Evolutionary conservation across 768 basidiomycete species (phyloP).

Genomic region (Hypholoma fasciculare): DNA sequence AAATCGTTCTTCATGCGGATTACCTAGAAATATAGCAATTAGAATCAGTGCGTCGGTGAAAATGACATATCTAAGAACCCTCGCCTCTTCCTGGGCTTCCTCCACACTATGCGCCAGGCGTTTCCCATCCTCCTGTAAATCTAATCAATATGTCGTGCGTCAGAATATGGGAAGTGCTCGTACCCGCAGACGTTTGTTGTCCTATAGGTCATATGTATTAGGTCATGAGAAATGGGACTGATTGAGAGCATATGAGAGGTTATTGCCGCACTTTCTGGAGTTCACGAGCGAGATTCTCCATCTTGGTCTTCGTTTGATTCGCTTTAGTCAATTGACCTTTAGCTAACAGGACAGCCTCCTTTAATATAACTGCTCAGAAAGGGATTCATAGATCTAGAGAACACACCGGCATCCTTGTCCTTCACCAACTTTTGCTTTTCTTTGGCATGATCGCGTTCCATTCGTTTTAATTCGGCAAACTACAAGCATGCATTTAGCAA

Average conservation of each 20-base stretch:
- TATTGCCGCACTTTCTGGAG: slow-evolving; percentile 71
- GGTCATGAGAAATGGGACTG: slow-evolving; percentile 13
- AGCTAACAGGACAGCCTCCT: slow-evolving; percentile 39
- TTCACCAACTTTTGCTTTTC: slow-evolving; percentile 90
- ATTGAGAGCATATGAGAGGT: slow-evolving; percentile 11
- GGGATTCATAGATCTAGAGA: background rate
- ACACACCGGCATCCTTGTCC: slow-evolving; percentile 85
- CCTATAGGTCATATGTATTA: slow-evolving; percentile 43
- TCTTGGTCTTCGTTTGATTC: slow-evolving; percentile 85
- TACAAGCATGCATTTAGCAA: slow-evolving; percentile 31
- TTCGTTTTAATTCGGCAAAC: slow-evolving; percentile 87
- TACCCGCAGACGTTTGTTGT: slow-evolving; percentile 87
- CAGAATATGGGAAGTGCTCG: slow-evolving; percentile 22
- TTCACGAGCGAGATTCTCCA: slow-evolving; percentile 88
- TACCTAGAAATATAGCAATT: slow-evolving; percentile 44
- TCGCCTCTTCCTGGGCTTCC: slow-evolving; percentile 83
- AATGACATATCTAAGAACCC: slow-evolving; percentile 3
- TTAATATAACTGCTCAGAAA: background rate
- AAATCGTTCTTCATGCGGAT: slow-evolving; percentile 82
- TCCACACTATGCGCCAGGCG: slow-evolving; percentile 78
- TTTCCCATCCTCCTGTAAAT: slow-evolving; percentile 78
- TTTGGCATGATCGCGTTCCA: slow-evolving; percentile 88
- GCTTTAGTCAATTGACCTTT: slow-evolving; percentile 86
- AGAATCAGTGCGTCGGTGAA: slow-evolving; percentile 7
- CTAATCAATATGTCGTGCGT: slow-evolving; percentile 15